Evolutionary conservation across 441 rosid genomes (phyloP), one percentile per base, ranked within the genome.

Genomic region (Croton setiger): DNA sequence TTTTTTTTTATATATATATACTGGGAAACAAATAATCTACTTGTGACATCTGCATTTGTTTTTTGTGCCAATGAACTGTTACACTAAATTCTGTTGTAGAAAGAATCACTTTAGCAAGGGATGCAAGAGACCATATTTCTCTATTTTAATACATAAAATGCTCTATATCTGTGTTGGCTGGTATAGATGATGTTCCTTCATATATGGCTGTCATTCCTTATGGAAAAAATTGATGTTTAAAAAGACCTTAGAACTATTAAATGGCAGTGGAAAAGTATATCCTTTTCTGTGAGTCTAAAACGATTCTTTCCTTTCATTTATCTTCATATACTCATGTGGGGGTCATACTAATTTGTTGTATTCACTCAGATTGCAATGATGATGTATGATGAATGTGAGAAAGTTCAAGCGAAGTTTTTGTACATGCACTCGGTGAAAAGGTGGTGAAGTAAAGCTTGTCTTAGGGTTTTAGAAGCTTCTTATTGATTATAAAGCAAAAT

Each of bases 281-380:
- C 20, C 27, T 47, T 57, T 17, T 44, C 18, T 47, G 47, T 66
- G 74, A 58, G 71, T 63, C 60, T 78, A 64, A 71, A 63, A 52
- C 52, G 18, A 59, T 13, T 33, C 67, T 20, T 43, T 66, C 56
- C 11, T 63, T 69, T 69, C 70, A 47, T 68, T 70, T 64, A 36
- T 80, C 60, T 57, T 52, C 66, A 43, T 66, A 7, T 68, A 70
- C 78, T 37, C 67, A 65, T 67, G 63, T 67, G 75, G 76, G 79
- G 66, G 71, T 72, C 74, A 75, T 70, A 76, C 86, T 86, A 76
- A 79, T 88, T 74, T 69, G 74, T 72, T 84, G 81, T 83, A 78
- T 87, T 85, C 82, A 76, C 86, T 82, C 96, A 87, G 97, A 89
- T 88, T 89, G 96, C 98, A 88, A 86, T 84, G 96, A 93, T 83